Evolutionary conservation across 1,284 basidiomycete genomes (phyloP), one percentile per base, ranked within the genome.

Genomic region (Fomes fomentarius): DNA sequence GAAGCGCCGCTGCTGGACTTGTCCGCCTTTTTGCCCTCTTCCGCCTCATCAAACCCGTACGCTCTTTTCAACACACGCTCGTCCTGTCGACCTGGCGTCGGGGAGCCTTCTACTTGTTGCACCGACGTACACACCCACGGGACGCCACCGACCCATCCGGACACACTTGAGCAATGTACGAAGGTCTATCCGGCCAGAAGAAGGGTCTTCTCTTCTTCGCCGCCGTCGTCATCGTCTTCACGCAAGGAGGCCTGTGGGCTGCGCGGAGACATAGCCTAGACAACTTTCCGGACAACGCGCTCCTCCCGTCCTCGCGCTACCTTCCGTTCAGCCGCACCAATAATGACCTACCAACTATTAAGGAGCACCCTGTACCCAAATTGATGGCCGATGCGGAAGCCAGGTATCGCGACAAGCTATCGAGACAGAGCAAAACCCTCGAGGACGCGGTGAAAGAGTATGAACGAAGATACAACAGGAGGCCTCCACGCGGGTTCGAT

Each of bases 401-500:
- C 21, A 76, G 77, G 35, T 96, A 85, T 64, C 80, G 83, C 28
- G 70, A 74, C n/a, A 83, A 91, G 60, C 68, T 97, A 15, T 74
- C 70, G 1, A 74, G 77, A 38, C 94, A 97, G 73, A 94, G 91
- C 68, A 82, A 80, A 64, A 89, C 90, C 0, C 76, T 97, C 15
- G 67, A 71, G 9, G 82, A 82, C 33, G 94, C 94, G 0, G 88
- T 92, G 1, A 72, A 73, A 5, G 92, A 94, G 70, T 98, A 98
- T 74, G 80, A 78, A 63, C 73, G 78, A 41, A 78, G 95, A 45
- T 96, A 96, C 69, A 74, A 76, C 2, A 84, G 87, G 38, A 72
- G 82, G n/a, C 94, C 95, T 3, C 95, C 95, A 0, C 83, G 81
- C 50, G 94, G 94, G 0, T 97, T 97, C 63, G 93, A 95, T 65